Evolutionary conservation across 208 protist species (phyloP).

Genomic region (Wallacemonas rigidus): DNA sequence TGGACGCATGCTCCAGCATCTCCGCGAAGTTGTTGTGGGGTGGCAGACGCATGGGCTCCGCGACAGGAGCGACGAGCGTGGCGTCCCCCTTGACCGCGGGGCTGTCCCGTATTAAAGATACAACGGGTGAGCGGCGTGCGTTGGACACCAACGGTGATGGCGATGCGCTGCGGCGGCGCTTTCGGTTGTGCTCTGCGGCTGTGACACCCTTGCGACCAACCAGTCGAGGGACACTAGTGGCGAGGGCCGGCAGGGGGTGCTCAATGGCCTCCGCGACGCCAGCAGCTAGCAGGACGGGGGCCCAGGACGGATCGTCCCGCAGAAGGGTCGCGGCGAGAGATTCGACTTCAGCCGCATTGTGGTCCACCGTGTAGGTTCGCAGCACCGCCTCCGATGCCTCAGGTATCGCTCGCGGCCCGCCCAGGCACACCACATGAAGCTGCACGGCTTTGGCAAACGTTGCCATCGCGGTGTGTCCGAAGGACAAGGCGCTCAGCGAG

Average conservation of each 20-base stretch:
- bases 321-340: slow-evolving; percentile 41
- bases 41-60: not conserved
- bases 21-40: not conserved
- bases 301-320: slow-evolving; percentile 49
- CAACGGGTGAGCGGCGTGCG: slow-evolving; percentile 22
- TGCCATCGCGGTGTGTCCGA: slow-evolving; percentile 48
- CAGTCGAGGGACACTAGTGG: slow-evolving; percentile 15
- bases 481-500: slow-evolving; percentile 41
- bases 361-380: slow-evolving; percentile 46
- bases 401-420: slow-evolving; percentile 22
- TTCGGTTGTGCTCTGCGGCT: not conserved
- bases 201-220: slow-evolving; percentile 9
- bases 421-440: slow-evolving; percentile 57
- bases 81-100: not conserved
- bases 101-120: slow-evolving; percentile 12
- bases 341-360: slow-evolving; percentile 35
- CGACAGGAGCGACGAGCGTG: no score
- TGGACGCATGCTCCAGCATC: not conserved
- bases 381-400: slow-evolving; percentile 45
- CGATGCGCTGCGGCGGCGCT: slow-evolving; percentile 9
- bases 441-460: slow-evolving; percentile 55
- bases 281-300: slow-evolving; percentile 46
- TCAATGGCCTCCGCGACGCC: slow-evolving; percentile 51
- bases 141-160: slow-evolving; percentile 20
- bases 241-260: slow-evolving; percentile 3